Evolutionary conservation across 2,329 filamentous ascomycete species (phyloP).

Genomic region (Volutella citrinella): DNA sequence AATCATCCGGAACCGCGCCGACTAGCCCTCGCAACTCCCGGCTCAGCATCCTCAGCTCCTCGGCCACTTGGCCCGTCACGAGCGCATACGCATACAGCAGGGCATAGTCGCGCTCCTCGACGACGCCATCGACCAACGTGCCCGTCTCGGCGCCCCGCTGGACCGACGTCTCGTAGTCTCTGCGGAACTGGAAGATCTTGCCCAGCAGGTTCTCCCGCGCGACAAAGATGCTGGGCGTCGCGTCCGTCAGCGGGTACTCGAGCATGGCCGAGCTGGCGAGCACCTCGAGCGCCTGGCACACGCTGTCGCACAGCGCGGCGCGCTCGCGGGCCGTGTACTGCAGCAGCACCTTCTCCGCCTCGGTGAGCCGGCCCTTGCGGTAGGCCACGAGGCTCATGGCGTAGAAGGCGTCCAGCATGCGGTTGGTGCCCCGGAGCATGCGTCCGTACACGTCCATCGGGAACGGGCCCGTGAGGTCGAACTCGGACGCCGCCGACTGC

Average conservation of each 20-base stretch:
- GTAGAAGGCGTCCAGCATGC: constrained; percentile 89
- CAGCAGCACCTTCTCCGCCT: constrained; percentile 78
- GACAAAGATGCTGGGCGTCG: constrained; percentile 76
- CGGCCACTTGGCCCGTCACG: constrained; percentile 63
- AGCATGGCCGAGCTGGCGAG: constrained; percentile 90
- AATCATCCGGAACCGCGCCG: too few species aligned
- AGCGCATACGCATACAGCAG: constrained; percentile 86
- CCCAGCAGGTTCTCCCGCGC: constrained; percentile 80
- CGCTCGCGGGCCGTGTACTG: constrained; percentile 77
- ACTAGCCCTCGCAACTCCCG: constrained; percentile 59
- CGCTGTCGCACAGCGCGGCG: constrained; percentile 76
- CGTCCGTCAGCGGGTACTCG: constrained; percentile 88
- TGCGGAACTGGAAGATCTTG: constrained; percentile 83
- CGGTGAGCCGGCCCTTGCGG: constrained; percentile 71
- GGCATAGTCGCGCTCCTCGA: constrained; percentile 80
- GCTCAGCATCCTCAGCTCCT: constrained; percentile 58
- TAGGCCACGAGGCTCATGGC: constrained; percentile 91
- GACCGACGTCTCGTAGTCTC: constrained; percentile 49
- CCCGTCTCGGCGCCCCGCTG: constrained; percentile 16
- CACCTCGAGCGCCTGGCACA: constrained; percentile 83
- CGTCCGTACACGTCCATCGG: constrained; percentile 68
- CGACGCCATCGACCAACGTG: constrained; percentile 22
- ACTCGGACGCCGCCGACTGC: constrained; percentile 72
- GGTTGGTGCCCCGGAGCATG: constrained; percentile 74
- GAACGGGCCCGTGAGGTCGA: constrained; percentile 84